Base-by-base conservation (phyloP, 257 asterid species). In the Vinca minor region DNA sequence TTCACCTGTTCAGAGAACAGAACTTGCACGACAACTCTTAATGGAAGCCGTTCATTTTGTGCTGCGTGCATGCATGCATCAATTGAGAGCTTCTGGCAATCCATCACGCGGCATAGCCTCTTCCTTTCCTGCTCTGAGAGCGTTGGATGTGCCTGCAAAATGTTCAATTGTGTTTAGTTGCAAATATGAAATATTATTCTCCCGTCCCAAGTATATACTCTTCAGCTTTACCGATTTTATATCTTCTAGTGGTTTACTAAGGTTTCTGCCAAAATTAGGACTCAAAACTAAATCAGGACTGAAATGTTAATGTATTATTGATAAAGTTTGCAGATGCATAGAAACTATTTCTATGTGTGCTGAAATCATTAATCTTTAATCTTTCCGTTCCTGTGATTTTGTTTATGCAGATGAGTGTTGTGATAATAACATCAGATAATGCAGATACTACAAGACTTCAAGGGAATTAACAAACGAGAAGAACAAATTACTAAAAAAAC, bases 21-120 rank as follows among this genome's bases (percentile, higher is more conserved):
- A 65, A 92, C 96, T 69, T 87, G 98, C 52, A 92, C 95, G 8
- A 89, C 97, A 0, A 89, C 85, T 69, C 98, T 67, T 21, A 89
- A 78, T 1, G 98, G 98, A 63, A 92, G 98, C 3, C 98, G 68
- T 73, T 92, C 97, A 54, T 89, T 92, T 62, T 89, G 97, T 1
- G 98, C 98, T 0, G 96, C 98, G 12, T 92, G 98, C 98, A 87
- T 87, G 62, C 98, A 87, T 2, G 96, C 98, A 62, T 92, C 98
- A 0, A 92, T 82, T 0, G 98, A 89, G 32, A 92, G 98, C 48
- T 92, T 92, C 76, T 89, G 96, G 77, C 98, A 84, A 57, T 92
- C 97, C 98, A 92, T 89, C 59, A 87, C 97, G 0, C 97, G 85
- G 80, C 96, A 88, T 4, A 92, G 86, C 74, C 96, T 79, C 84